A percentile compares a stretch with the other conserved stretches of the same genome.
Evolutionary conservation across 129 eudicot genomes (phyloP).

Genomic region (Tanacetum coccineum): DNA sequence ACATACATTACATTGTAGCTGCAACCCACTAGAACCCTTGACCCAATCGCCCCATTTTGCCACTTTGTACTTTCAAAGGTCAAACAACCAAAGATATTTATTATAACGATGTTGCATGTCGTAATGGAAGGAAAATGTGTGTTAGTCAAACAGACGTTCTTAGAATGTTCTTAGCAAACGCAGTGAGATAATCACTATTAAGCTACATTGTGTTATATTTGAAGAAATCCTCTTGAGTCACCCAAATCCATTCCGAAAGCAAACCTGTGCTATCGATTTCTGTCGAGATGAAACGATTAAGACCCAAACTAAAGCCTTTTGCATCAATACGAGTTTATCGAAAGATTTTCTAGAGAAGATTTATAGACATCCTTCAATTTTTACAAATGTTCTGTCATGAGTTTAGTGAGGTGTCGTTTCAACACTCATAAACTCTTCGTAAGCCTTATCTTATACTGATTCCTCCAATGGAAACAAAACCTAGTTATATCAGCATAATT

Average conservation of each 20-base stretch:
- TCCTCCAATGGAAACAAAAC: too few species aligned
- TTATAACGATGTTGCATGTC: constrained; percentile 54
- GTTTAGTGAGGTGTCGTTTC: too few species aligned
- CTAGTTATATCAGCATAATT: too few species aligned
- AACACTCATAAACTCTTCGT: too few species aligned
- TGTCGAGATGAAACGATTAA: constrained; percentile 77
- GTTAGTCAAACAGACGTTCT: constrained; percentile 66
- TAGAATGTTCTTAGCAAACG: constrained; percentile 58
- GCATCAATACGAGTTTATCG: too few species aligned
- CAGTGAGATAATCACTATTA: constrained; percentile 78
- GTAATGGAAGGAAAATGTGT: constrained; percentile 86
- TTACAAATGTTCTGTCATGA: too few species aligned
- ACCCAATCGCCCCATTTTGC: background rate
- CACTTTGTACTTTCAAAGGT: background rate
- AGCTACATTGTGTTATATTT: constrained; percentile 44
- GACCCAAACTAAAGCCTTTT: constrained; percentile 65
- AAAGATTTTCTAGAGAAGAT: too few species aligned
- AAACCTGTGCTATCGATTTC: constrained; percentile 90
- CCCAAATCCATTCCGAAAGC: constrained; percentile 88
- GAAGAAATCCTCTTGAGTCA: constrained; percentile 72
- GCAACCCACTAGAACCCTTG: background rate
- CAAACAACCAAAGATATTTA: background rate
- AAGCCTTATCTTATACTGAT: too few species aligned
- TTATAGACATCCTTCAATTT: too few species aligned
- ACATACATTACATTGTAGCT: background rate